Evolutionary conservation across 2,329 filamentous ascomycete genomes (phyloP), one percentile per base, ranked within the genome.

Genomic region (Penicillium sp.): DNA sequence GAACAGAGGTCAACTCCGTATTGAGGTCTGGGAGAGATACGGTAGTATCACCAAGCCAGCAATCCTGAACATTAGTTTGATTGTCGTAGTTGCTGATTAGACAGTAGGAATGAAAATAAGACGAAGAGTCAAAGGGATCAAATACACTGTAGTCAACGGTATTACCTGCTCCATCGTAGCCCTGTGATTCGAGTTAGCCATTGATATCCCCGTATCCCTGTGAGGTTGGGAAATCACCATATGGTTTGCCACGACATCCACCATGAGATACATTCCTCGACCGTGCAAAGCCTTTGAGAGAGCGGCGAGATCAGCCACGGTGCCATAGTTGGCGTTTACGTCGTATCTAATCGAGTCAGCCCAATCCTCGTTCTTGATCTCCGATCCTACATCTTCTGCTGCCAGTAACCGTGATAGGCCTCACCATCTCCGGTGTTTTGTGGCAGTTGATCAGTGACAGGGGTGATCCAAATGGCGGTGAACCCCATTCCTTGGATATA

Each of bases 61-160:
- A 87, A 14, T 69, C 38, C 40, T 71, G 64, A 2, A 68, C 64
- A 18, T 68, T 73, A 1, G 65, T 73, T 56, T 82, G 73, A 63
- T 85, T 69, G 33, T 67, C 63, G 69, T 83, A 85, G 65, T 86
- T 64, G 14, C 50, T 55, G 46, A 82, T 75, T 3, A 63, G 62
- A 68, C 86, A 88, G 61, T 78, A 81, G 1, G 77, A 40, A 63
- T 89, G 84, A 69, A 82, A 89, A 60, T 84, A 84, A 22, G 75
- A 76, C 16, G 75, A 53, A 25, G 79, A 69, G 65, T 86, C 79
- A 61, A 86, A 82, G 7, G 81, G 78, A 20, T 74, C 69, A 40
- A 80, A 78, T 14, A 69, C 62, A 51, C 71, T 74, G 62, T 84
- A 86, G 65, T 84, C 77, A 35, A 85, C 76, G 4, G 72, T 70